phyloP scores from a whole-genome alignment of 768 basidiomycete species.

The Suillus paluster region DNA sequence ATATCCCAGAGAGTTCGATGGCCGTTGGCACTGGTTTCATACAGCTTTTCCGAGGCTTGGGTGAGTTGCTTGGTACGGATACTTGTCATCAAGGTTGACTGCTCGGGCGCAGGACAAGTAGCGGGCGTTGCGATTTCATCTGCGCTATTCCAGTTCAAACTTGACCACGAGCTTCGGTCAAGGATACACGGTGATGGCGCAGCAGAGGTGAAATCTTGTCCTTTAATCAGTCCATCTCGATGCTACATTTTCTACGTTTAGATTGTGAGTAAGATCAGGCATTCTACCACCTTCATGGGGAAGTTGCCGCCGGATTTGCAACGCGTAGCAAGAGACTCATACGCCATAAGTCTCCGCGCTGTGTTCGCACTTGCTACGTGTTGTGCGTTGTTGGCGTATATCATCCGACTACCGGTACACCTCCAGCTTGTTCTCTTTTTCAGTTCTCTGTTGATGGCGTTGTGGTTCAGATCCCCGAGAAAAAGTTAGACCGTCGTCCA shows the following conservation, averaged over 20 bases:
- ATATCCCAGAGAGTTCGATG: conserved; percentile 41
- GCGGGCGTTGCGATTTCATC: conserved; percentile 61
- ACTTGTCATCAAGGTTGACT: not conserved
- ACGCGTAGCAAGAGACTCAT: conserved; percentile 55
- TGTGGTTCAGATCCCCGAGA: conserved; percentile 42
- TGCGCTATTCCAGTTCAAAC: conserved; percentile 59
- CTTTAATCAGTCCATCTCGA: not conserved
- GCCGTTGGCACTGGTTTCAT: conserved; percentile 64
- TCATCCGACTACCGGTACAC: conserved; percentile 56
- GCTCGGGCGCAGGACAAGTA: conserved; percentile 51
- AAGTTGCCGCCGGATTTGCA: conserved; percentile 52
- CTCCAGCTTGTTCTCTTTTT: not conserved
- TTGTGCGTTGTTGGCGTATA: conserved; percentile 53
- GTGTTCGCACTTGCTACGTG: conserved; percentile 59
- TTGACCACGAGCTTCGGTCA: conserved; percentile 48
- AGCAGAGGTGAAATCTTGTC: conserved; percentile 41
- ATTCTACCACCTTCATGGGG: conserved; percentile 53
- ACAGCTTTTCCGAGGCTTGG: conserved; percentile 64
- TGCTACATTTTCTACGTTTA: conserved; percentile 22
- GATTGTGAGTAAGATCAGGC: conserved; percentile 57
- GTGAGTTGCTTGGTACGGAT: conserved; percentile 31
- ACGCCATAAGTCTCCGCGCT: conserved; percentile 51
- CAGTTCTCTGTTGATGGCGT: not conserved
- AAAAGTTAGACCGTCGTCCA: conserved; percentile 19
- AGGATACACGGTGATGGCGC: conserved; percentile 50